These are phyloP conservation scores for Arthrinium phaeospermum DNA, from an alignment of 2,329 filamentous ascomycete genomes.

Conservation along the genomic window DNA sequence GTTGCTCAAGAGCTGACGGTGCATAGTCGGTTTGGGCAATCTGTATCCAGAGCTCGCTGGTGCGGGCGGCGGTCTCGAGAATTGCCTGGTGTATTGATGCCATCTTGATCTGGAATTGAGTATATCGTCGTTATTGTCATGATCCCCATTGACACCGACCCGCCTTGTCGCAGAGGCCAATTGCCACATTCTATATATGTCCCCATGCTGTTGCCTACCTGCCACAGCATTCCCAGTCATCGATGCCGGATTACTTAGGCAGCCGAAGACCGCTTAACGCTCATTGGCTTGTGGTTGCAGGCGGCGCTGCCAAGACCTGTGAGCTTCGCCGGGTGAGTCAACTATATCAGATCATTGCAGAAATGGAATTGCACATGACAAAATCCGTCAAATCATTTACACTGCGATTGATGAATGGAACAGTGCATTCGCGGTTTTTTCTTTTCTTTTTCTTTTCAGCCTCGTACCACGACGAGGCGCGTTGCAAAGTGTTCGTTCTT, in stretches of 20 bases:
- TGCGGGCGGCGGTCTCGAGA: conserved; percentile 17
- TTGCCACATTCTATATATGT: background rate
- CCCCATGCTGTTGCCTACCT: background rate
- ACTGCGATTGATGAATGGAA: background rate
- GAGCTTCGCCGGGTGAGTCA: conserved; percentile 19
- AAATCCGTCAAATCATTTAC: background rate
- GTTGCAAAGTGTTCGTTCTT: background rate
- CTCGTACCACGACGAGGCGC: background rate
- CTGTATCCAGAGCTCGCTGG: conserved; percentile 5
- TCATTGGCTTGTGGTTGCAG: background rate
- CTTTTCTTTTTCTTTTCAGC: background rate
- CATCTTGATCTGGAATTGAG: background rate
- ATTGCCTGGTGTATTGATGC: conserved; percentile 11
- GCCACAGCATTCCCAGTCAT: background rate
- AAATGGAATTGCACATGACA: background rate
- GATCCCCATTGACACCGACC: background rate
- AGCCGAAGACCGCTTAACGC: background rate
- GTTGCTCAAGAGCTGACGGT: conserved; percentile 8
- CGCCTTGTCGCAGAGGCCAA: background rate
- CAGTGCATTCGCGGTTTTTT: background rate
- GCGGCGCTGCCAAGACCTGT: conserved; percentile 2
- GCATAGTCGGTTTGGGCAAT: conserved; percentile 16
- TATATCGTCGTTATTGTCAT: background rate
- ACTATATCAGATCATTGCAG: background rate
- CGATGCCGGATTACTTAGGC: background rate